Conservation (phyloP, 176 grass and related monocot genomes). For the Saccharum spontaneum region DNA sequence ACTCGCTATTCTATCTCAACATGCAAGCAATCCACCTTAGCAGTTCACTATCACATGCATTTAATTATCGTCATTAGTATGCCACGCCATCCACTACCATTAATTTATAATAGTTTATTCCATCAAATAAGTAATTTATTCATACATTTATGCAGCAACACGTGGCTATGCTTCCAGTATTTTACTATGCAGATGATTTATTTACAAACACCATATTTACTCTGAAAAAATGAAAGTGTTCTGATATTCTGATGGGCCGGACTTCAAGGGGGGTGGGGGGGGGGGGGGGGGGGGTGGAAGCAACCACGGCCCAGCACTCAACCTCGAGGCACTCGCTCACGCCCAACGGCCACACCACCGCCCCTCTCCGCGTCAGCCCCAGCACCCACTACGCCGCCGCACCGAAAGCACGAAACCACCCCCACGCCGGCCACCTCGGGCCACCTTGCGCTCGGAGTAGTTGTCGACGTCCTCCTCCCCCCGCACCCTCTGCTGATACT, state of each 20-base stretch:
- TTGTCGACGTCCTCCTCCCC: background rate
- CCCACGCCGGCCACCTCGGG: background rate
- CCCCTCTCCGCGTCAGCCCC: background rate
- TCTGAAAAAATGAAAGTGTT: background rate
- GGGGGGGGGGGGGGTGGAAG: too few relatives aligned
- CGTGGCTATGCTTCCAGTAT: too few relatives aligned
- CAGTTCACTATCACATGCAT: too few relatives aligned
- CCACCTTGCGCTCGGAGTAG: background rate
- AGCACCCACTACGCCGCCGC: background rate
- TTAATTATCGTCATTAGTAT: too few relatives aligned
- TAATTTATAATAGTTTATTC: too few relatives aligned
- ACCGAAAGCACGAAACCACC: background rate
- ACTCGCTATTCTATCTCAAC: too few relatives aligned
- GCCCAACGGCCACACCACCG: conserved; percentile 4
- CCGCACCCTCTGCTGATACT: background rate
- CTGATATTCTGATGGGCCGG: background rate
- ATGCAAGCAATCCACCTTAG: too few relatives aligned
- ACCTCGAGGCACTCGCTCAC: background rate
- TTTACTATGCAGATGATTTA: too few relatives aligned
- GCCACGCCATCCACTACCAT: too few relatives aligned
- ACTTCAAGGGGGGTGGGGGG: background rate
- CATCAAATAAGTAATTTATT: too few relatives aligned
- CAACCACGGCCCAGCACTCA: background rate
- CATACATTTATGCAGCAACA: too few relatives aligned
- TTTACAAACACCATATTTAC: too few relatives aligned